Percentiles rank a stretch among this genome's conserved stretches.
These are phyloP conservation scores for Lachnellula arida DNA, from an alignment of 2,329 filamentous ascomycete species.

Conservation along the genomic window DNA sequence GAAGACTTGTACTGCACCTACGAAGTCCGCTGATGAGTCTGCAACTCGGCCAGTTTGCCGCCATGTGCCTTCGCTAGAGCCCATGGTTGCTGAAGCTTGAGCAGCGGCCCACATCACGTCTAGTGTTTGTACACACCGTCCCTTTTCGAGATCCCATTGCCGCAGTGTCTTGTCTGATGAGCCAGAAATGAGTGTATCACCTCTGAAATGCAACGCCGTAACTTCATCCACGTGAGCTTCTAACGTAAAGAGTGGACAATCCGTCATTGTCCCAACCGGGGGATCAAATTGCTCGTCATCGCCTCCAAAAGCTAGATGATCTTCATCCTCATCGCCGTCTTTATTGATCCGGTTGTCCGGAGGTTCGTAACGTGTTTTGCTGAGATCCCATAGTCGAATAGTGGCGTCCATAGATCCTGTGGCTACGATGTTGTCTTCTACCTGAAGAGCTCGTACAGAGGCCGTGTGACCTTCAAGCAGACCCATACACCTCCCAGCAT, in stretches of 20 bases:
- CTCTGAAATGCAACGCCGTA: constrained; percentile 86
- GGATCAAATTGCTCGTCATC: constrained; percentile 63
- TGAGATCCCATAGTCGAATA: constrained; percentile 91
- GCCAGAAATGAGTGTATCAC: constrained; percentile 86
- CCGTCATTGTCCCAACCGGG: constrained; percentile 74
- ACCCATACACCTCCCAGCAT: constrained; percentile 87
- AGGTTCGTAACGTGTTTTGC: constrained; percentile 78
- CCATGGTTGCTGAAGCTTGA: constrained; percentile 70
- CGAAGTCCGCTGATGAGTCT: constrained; percentile 76
- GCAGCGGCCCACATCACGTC: constrained; percentile 98
- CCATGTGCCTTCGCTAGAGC: constrained; percentile 62
- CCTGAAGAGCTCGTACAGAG: constrained; percentile 85
- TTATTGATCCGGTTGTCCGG: constrained; percentile 47
- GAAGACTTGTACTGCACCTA: constrained; percentile 91
- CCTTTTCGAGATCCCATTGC: constrained; percentile 96
- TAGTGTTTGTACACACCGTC: constrained; percentile 94
- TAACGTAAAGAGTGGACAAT: constrained; percentile 84
- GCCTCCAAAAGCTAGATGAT: constrained; percentile 69
- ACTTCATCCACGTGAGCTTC: constrained; percentile 91
- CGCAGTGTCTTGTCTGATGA: constrained; percentile 95
- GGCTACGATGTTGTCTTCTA: constrained; percentile 91
- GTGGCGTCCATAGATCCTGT: constrained; percentile 94
- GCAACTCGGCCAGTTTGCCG: constrained; percentile 61
- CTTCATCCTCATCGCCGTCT: constrained; percentile 55
- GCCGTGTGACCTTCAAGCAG: constrained; percentile 90